Conservation (phyloP, 371 early-diverging fungal species). For the Fennellomyces sp. region DNA sequence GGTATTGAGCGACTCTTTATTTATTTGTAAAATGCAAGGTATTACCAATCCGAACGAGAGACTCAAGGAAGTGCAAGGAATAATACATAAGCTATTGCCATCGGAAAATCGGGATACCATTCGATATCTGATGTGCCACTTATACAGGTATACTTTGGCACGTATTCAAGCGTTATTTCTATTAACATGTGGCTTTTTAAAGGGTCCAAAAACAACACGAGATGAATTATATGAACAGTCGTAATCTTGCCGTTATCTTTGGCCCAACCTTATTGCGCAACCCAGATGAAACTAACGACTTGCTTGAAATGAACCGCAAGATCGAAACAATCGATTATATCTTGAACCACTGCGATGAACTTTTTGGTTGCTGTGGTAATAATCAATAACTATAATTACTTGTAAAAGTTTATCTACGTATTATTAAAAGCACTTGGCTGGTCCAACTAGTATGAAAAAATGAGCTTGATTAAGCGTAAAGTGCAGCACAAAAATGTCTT, state of each 20-base stretch:
- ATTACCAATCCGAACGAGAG: background rate
- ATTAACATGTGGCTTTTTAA: background rate
- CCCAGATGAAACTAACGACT: slow-evolving; percentile 29
- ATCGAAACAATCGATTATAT: slow-evolving; percentile 21
- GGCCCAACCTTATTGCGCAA: slow-evolving; percentile 82
- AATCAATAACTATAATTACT: too few species aligned
- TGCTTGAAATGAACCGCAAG: slow-evolving; percentile 14
- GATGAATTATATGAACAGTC: slow-evolving; percentile 78
- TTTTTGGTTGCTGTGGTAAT: slow-evolving; percentile 6
- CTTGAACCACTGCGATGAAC: slow-evolving; percentile 36
- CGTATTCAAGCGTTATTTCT: background rate
- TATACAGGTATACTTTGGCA: slow-evolving; percentile 14
- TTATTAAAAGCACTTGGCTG: too few species aligned
- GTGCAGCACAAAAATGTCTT: too few species aligned
- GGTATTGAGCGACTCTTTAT: too few species aligned
- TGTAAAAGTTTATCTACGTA: too few species aligned
- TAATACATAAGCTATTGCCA: slow-evolving; percentile 9
- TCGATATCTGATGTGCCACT: slow-evolving; percentile 15
- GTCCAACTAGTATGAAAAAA: too few species aligned
- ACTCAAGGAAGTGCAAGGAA: background rate
- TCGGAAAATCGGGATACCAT: slow-evolving; percentile 16
- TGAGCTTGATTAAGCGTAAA: too few species aligned
- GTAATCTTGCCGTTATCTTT: slow-evolving; percentile 86
- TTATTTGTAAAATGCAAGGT: too few species aligned
- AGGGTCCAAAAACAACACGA: slow-evolving; percentile 51